Evolutionary conservation across 768 basidiomycete species (phyloP).

Genomic region (Leccinum broughii): DNA sequence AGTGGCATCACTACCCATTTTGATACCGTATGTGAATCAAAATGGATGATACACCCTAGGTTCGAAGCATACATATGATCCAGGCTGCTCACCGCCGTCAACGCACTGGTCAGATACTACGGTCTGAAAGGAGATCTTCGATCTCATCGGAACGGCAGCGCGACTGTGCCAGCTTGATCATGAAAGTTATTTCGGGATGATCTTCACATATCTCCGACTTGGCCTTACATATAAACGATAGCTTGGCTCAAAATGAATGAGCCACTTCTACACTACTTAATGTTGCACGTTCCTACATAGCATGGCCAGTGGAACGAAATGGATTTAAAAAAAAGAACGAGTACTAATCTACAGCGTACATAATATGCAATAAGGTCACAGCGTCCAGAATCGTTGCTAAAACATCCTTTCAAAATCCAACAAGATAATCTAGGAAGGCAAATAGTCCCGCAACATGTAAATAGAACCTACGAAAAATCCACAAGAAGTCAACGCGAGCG

Average conservation of each 20-base stretch:
- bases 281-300: too few relatives aligned
- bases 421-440: background rate
- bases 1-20: background rate
- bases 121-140: background rate
- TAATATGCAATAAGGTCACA: background rate
- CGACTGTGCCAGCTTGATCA: background rate
- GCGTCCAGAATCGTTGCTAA: background rate
- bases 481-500: constrained; percentile 27
- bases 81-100: too few relatives aligned
- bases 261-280: too few relatives aligned
- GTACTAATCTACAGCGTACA: background rate
- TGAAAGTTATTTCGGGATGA: background rate
- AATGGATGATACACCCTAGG: background rate
- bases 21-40: background rate
- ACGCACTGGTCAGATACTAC: too few relatives aligned
- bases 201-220: background rate
- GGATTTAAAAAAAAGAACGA: background rate
- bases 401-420: background rate
- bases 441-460: constrained; percentile 24
- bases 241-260: background rate
- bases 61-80: background rate
- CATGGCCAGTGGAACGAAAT: too few relatives aligned
- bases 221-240: background rate
- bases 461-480: constrained; percentile 27
- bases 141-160: background rate